Percentiles rank a stretch among this genome's conserved stretches.
phyloP scores from a whole-genome alignment of 768 basidiomycete species.

The Trametes meyenii region DNA sequence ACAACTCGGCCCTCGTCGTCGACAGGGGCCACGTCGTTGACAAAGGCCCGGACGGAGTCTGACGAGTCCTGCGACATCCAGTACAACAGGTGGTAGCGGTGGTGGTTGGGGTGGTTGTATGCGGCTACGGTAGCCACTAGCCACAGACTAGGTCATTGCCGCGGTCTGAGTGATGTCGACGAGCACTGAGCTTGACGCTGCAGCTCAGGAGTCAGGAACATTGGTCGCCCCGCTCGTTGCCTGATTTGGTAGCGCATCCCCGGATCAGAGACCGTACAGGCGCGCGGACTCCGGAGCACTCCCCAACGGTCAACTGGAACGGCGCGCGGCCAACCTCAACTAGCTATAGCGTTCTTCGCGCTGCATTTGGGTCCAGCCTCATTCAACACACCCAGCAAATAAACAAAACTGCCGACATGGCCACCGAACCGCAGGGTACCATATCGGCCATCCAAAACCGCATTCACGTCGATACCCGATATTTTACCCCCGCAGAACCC shows the following conservation, averaged over 20 bases:
- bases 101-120: not conserved
- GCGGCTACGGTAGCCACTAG: not conserved
- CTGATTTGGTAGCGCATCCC: not conserved
- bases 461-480: constrained; percentile 51
- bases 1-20: constrained; percentile 9
- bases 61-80: not conserved
- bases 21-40: constrained; percentile 6
- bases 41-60: constrained; percentile 1
- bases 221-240: not conserved
- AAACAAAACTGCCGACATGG: not conserved
- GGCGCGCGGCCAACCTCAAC: no score
- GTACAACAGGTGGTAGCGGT: not conserved
- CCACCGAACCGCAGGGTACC: not conserved
- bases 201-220: not conserved
- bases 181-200: not conserved
- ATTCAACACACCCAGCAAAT: not conserved
- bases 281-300: not conserved
- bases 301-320: not conserved
- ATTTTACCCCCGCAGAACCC: constrained; percentile 52
- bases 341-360: not conserved
- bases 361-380: no score
- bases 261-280: not conserved
- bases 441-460: not conserved
- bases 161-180: not conserved
- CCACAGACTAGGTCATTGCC: not conserved